Evolutionary conservation across 352 stramenopile species (phyloP).

Genomic region (Pythium aquatile): DNA sequence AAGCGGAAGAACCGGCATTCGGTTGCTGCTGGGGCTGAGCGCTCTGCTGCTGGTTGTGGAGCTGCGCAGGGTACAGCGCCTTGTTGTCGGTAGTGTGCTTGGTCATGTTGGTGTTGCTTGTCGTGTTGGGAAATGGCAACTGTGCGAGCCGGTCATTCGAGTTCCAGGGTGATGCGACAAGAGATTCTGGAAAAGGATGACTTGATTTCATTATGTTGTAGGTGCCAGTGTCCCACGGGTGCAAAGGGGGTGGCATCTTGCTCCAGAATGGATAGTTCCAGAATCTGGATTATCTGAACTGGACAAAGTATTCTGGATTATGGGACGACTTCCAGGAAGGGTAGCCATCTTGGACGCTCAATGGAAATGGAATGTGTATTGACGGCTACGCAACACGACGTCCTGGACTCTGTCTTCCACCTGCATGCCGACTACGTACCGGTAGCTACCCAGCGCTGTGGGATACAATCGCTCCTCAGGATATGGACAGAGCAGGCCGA

Average conservation of each 20-base stretch:
- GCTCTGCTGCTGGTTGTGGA: conserved; percentile 1
- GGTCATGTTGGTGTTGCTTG: conserved; percentile 7
- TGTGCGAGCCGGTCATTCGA: background rate
- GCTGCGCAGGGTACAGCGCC: conserved; percentile 25
- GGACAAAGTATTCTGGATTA: background rate
- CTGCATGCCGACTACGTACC: background rate
- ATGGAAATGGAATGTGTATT: conserved; percentile 2
- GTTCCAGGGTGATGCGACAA: conserved; percentile 14
- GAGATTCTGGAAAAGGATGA: conserved; percentile 1
- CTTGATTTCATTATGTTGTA: background rate
- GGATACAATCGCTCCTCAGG: background rate
- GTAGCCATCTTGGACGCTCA: background rate
- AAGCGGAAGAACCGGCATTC: conserved; percentile 25
- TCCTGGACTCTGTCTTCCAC: background rate
- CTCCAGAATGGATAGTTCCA: background rate
- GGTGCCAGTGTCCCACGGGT: background rate
- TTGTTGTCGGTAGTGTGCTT: conserved; percentile 15
- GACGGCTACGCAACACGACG: background rate
- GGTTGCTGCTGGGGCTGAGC: background rate
- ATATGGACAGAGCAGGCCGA: background rate
- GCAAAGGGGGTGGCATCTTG: background rate
- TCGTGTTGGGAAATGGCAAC: background rate
- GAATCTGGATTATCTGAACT: background rate
- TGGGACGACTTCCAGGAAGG: background rate
- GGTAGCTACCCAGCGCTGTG: background rate